A percentile compares a stretch with the other conserved stretches of the same genome.
phyloP scores from a whole-genome alignment of 2,329 filamentous ascomycete genomes.

The Trichoderma citrinoviride region DNA sequence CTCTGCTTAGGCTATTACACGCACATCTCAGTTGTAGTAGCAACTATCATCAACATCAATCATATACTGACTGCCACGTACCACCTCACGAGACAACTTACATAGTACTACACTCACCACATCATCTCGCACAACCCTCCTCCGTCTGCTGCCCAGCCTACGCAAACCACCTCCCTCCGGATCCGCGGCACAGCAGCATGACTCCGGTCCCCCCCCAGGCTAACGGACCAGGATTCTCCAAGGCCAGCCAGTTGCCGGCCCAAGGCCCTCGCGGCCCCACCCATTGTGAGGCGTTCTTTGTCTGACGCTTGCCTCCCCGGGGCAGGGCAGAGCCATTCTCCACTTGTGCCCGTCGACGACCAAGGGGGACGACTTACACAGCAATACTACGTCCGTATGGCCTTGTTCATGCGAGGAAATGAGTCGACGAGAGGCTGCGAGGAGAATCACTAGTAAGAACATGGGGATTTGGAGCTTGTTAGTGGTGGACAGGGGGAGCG shows the following conservation, averaged over 20 bases:
- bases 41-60: no score
- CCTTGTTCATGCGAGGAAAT: neutral
- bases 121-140: no score
- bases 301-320: constrained; percentile 19
- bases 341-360: neutral
- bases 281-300: constrained; percentile 19
- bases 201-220: neutral
- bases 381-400: neutral
- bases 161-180: constrained; percentile 2
- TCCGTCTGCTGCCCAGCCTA: no score
- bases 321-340: neutral
- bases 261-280: constrained; percentile 14
- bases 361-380: neutral
- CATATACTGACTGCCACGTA: no score
- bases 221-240: neutral
- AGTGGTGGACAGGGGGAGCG: neutral
- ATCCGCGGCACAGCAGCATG: neutral
- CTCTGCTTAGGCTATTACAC: no score
- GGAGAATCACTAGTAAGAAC: neutral
- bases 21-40: no score
- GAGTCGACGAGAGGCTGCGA: neutral
- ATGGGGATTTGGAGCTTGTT: neutral
- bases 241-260: constrained; percentile 11
- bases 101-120: no score
- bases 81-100: no score